A percentile compares a stretch with the other conserved stretches of the same genome.
These are phyloP conservation scores for Acer yangbiense DNA, from an alignment of 345 rosid genomes.

Conservation along the genomic window DNA sequence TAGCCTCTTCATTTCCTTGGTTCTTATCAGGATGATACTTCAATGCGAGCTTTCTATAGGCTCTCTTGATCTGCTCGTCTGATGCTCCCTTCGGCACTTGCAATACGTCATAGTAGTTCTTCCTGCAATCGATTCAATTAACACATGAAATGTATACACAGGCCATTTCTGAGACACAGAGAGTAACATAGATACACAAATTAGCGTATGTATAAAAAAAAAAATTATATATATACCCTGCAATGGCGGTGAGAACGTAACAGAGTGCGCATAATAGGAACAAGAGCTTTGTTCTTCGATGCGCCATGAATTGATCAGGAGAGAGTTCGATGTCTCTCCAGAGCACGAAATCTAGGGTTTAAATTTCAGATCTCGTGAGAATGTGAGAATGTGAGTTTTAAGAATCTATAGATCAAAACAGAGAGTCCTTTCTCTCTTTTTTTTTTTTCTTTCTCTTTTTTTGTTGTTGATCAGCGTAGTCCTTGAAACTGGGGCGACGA, in stretches of 20 bases:
- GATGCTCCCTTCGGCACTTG: slow-evolving; percentile 93
- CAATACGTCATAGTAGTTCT: slow-evolving; percentile 88
- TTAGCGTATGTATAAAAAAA: no score
- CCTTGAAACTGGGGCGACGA: background rate
- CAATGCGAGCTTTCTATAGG: slow-evolving; percentile 93
- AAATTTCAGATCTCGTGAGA: slow-evolving; percentile 13
- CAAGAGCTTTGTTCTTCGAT: slow-evolving; percentile 42
- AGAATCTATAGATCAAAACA: no score
- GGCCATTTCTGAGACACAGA: background rate
- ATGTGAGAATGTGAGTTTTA: background rate
- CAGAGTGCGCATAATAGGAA: slow-evolving; percentile 56
- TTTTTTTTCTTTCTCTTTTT: background rate
- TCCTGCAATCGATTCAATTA: slow-evolving; percentile 48
- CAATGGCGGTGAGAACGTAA: slow-evolving; percentile 46
- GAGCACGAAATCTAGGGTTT: slow-evolving; percentile 15
- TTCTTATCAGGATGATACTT: slow-evolving; percentile 99
- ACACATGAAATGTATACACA: background rate
- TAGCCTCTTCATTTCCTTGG: slow-evolving; percentile 92
- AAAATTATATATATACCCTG: slow-evolving; percentile 46
- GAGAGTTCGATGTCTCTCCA: slow-evolving; percentile 52
- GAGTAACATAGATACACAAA: background rate
- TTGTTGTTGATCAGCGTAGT: background rate
- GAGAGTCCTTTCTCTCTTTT: background rate
- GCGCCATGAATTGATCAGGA: slow-evolving; percentile 57
- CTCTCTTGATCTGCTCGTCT: slow-evolving; percentile 97